Evolutionary conservation across 2,329 filamentous ascomycete genomes (phyloP), one percentile per base, ranked within the genome.

Genomic region (Anisogramma anomala): DNA sequence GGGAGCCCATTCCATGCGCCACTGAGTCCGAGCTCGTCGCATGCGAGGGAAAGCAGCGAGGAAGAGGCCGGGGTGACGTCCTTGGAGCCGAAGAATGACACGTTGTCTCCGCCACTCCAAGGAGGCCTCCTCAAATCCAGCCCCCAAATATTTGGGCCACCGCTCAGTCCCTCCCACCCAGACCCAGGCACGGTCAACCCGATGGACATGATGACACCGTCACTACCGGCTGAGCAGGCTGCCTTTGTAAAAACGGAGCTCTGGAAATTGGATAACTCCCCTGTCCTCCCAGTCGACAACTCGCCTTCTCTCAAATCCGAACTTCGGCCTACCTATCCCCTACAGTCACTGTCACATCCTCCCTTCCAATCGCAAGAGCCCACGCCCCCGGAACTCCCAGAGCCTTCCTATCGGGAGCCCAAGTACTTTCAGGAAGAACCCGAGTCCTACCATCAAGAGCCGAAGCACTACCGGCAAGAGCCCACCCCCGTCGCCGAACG

Each of bases 161-260:
- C 53, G 26, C 51, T 48, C 1, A 55, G 53, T 38, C 53, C 53
- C 9, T 46, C 34, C 19, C 49, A 59, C 35, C 58, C 66, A 26
- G 58, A 62, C 2, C 63, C 64, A 3, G 67, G 66, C 25, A 72
- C 68, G 3, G 68, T 69, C 8, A 72, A 72, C 30, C 69, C 69
- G 0, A 71, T 71, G 64, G 67, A 71, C 36, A 65, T 73, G 22
- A 72, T 71, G 69, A 65, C 62, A 4, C 60, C 61, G 0, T 60
- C 58, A 10, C 63, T 58, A 28, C 49, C 52, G 7, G 52, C 55
- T 20, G 61, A 64, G 45, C 58, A 52, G 20, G 53, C 52, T 19
- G 57, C 53, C 42, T 54, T 53, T 46, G 49, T 58, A 14, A 51
- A 60, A 19, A 58, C 60, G 28, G 57, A 62, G 39, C 53, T 63